Base-by-base conservation (phyloP, 768 basidiomycete species). In the Lepiota brunneoincarnata region DNA sequence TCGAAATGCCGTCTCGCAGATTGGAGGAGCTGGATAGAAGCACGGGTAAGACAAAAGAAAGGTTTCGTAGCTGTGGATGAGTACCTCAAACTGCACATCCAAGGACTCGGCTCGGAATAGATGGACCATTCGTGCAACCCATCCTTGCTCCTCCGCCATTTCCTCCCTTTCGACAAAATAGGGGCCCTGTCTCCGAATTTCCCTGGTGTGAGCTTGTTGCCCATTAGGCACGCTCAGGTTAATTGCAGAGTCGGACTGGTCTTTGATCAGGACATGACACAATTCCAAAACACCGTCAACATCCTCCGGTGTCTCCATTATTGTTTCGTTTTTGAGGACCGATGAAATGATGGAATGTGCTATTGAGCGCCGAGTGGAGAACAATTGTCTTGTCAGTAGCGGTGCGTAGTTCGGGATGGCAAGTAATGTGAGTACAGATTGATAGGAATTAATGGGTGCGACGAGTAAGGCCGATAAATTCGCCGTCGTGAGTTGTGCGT, bases 41-140 rank as follows among this genome's bases (percentile, higher is more conserved):
- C 15, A 36, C 18, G 23, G 55, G 2, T 60, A 34, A 34, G 28
- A 43, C 20, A 42, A 26, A 38, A 48, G 18, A 14, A 18, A 11
- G 9, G 20, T 17, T 41, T 39, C 50, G 24, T 26, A 9, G 24
- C 21, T 12, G 53, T n/a, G 18, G 36, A 48, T 11, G 44, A 66
- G 23, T 56, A 91, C 95, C 80, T 94, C 88, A 59, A 93, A 96
- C 63, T 99, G 97, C 12, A 87, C 82, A 60, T 82, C 89, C 59
- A 98, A 68, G 23, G 91, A 89, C 47, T 97, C 93, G 0, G 91
- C 81, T 18, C 87, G 76, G 83, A 98, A 97, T 28, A 98, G 68
- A 75, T 99, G 97, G 2, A 98, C 90, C 92, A 98, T 98, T 58
- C 96, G 76, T 37, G 97, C 96, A 14, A 98, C 84, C 97, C 97